Evolutionary conservation across 1,139 yeast genomes (phyloP), one percentile per base, ranked within the genome.

Genomic region (Zygosaccharomyces sapae): DNA sequence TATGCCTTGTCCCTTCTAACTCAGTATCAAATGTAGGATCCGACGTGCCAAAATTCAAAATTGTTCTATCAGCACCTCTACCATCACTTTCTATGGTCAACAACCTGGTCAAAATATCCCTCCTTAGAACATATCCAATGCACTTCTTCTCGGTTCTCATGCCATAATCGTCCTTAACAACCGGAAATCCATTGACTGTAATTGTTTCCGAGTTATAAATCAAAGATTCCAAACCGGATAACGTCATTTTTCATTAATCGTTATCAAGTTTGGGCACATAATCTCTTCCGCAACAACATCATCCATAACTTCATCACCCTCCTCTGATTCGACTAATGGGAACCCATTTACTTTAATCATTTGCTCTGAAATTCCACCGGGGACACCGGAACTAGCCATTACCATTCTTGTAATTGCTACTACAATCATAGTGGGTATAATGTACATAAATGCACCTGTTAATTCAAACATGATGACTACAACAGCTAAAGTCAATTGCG

Each of bases 391-490:
- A 48, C 71, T 74, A 54, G 86, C 94, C 53, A 80, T 79, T 25
- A 92, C 81, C 39, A 81, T 70, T 57, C 87, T 86, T 1, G 98
- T 89, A n/a, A 85, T 79, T 1, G 96, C 92, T 1, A 94, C 96
- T 0, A 88, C 95, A 44, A 94, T 85, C 98, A 92, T 92, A 0
- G 95, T 88, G 1, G 97, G 98, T 25, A 92, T 76, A 44, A 92
- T 86, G 62, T 87, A 90, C 43, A 86, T 79, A 44, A 89, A 73
- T 1, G 97, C 97, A 19, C 97, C 97, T 0, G 97, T 92, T 45
- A 92, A 72, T 66, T 94, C 99, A 69, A 92, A 89, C 92, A 94
- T 86, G 38, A 94, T 85, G 6, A 94, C 92, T 0, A 89, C 98
- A 8, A 92, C 95, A 0, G 97, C 83, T 2, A 92, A 86, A 0